Base-by-base conservation (phyloP, 768 basidiomycete genomes). In the Termitomyces sp. region DNA sequence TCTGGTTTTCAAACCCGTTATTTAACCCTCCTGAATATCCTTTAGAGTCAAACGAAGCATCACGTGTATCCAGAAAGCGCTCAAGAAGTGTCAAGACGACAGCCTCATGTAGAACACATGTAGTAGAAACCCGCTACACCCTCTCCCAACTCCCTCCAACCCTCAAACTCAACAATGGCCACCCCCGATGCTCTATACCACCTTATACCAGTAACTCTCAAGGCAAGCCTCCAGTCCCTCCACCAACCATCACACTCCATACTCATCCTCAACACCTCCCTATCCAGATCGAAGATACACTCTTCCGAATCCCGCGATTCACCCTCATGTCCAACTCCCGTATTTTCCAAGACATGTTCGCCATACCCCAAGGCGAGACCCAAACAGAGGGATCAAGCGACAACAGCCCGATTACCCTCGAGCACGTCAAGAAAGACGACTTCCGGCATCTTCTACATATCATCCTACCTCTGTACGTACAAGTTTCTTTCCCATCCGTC, bases 231-330 rank as follows among this genome's bases (percentile, higher is more conserved):
- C 6, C 23, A 33, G n/a, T n/a, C n/a, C n/a, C n/a, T n/a, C n/a
- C n/a, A n/a, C n/a, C n/a, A 25, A 15, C 6, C 23, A 33, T 7
- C 18, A n/a, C 22, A 1, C 16, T 23, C 39, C 15, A 36, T 35
- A 35, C 18, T 2, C 35, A 31, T 38, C 2, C 13, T 49, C 36
- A 50, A 31, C 23, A 27, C 13, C 10, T 25, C 31, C 20, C 5
- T 32, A 13, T 50, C 3, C 25, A 64, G 63, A 54, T 64, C n/a
- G 63, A 64, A 32, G 46, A 44, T 33, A 51, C 42, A 7, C 58
- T 64, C 25, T 64, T 61, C 54, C 59, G 43, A 50, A 53, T 64
- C 27, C 63, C 60, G 1, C 53, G 46, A 42, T 32, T 40, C 13
- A 38, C 29, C 10, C 54, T 64, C 25, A 51, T 33, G 12, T 33